Percentiles rank a stretch among this genome's conserved stretches.
Conservation (phyloP, 2,329 filamentous ascomycete species). For the Myriosclerotinia scirpicola region DNA sequence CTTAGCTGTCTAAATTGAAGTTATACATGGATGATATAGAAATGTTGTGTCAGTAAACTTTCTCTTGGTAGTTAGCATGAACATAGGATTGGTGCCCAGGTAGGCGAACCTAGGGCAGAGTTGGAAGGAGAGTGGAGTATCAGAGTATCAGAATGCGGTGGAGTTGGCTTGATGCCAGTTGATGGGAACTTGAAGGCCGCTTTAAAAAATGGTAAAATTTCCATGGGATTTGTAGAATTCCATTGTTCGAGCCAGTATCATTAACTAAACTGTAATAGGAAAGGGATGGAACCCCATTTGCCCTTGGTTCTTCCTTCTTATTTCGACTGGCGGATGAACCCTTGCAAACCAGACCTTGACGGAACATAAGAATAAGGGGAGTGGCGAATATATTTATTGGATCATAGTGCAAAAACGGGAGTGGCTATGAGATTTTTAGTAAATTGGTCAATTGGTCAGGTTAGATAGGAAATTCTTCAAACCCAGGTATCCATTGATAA, state of each 20-base stretch:
- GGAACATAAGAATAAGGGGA: neutral
- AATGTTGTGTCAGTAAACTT: too few relatives aligned
- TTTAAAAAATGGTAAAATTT: constrained; percentile 21
- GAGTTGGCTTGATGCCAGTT: constrained; percentile 15
- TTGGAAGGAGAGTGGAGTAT: constrained; percentile 4
- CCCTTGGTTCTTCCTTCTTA: neutral
- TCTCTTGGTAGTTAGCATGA: neutral
- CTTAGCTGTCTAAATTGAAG: constrained; percentile 4
- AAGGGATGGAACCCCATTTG: neutral
- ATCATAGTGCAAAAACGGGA: constrained; percentile 7
- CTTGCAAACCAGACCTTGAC: neutral
- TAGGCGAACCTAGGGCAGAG: constrained; percentile 10
- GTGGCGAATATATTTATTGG: constrained; percentile 18
- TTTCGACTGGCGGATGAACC: neutral
- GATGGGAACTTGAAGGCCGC: constrained; percentile 15
- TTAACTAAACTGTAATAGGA: constrained; percentile 13
- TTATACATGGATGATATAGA: neutral
- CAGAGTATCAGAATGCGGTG: constrained; percentile 1
- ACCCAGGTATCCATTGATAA: neutral
- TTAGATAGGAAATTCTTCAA: constrained; percentile 8
- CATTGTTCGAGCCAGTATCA: constrained; percentile 7
- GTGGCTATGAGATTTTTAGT: neutral
- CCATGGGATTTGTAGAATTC: constrained; percentile 25
- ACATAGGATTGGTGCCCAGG: neutral
- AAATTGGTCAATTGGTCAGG: neutral